Evolutionary conservation across 768 basidiomycete genomes (phyloP).

Genomic region (Tulasnella sp.): DNA sequence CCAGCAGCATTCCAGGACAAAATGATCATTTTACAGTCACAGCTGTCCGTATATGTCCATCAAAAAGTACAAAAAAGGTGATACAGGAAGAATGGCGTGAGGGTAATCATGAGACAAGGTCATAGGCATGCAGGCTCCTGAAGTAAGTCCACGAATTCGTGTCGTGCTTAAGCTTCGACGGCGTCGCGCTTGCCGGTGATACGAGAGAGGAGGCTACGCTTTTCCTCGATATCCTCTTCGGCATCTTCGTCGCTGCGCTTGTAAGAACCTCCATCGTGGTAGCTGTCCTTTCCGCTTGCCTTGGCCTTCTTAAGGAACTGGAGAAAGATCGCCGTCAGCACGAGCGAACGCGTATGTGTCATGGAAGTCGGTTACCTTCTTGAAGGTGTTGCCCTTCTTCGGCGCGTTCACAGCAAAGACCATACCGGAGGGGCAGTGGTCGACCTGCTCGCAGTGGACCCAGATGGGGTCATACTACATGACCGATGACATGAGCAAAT

Average conservation of each 20-base stretch:
- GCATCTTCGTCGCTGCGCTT: not conserved
- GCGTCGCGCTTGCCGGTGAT: not conserved
- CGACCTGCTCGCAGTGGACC: constrained; percentile 34
- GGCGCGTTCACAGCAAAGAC: constrained; percentile 37
- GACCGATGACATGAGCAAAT: not conserved
- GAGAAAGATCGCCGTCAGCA: not conserved
- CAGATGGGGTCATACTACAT: constrained; percentile 20
- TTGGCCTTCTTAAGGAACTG: not conserved
- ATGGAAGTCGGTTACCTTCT: not conserved
- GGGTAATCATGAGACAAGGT: not conserved
- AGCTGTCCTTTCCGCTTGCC: not conserved
- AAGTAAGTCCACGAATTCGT: no score
- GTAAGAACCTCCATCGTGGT: not conserved
- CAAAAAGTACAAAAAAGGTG: no score
- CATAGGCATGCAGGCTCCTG: not conserved
- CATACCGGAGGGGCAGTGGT: constrained; percentile 37
- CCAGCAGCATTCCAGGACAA: no score
- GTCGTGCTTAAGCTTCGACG: not conserved
- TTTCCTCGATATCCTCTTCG: not conserved
- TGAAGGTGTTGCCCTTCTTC: constrained; percentile 35
- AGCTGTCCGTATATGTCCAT: no score
- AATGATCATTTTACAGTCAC: no score
- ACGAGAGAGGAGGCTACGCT: not conserved
- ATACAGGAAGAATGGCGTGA: no score
- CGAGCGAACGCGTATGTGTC: not conserved